Percentiles rank a stretch among this genome's conserved stretches.
phyloP scores from a whole-genome alignment of 2,329 filamentous ascomycete species.

The Blastomyces silverae region DNA sequence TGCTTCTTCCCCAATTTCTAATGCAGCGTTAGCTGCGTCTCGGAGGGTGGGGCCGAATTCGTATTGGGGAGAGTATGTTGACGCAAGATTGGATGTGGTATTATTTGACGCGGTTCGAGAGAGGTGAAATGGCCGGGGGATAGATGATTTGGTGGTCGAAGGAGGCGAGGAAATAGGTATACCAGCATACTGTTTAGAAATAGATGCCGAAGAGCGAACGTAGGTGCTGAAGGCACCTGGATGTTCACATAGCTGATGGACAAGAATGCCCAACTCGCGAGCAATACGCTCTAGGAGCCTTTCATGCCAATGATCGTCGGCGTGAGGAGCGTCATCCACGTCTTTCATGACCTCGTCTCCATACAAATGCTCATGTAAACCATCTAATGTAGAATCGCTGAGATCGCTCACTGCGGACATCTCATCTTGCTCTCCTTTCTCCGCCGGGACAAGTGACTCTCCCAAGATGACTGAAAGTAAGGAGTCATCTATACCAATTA shows the following conservation, averaged over 20 bases:
- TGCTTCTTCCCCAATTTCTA: conserved; percentile 61
- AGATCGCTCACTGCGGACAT: conserved; percentile 13
- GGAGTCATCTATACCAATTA: conserved; percentile 85
- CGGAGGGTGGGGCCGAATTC: conserved; percentile 47
- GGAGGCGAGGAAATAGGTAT: conserved; percentile 49
- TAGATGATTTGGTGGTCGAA: conserved; percentile 1
- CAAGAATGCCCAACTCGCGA: conserved; percentile 73
- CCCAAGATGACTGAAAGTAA: conserved; percentile 82
- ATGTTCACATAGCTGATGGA: conserved; percentile 76
- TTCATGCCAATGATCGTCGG: conserved; percentile 40
- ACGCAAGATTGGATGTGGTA: conserved; percentile 26
- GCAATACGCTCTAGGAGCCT: conserved; percentile 77
- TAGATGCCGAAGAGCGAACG: conserved; percentile 53
- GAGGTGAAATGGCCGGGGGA: conserved; percentile 16
- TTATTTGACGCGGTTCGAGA: conserved; percentile 22
- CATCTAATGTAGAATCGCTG: conserved; percentile 17
- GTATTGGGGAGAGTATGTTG: conserved; percentile 42
- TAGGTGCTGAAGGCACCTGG: conserved; percentile 87
- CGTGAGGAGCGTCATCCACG: conserved; percentile 25
- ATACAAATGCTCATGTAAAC: conserved; percentile 18
- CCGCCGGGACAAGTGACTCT: conserved; percentile 55
- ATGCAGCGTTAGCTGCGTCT: conserved; percentile 39
- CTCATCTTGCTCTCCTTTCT: conserved; percentile 20
- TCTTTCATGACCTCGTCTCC: conserved; percentile 33
- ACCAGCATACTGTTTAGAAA: conserved; percentile 68